phyloP scores from a whole-genome alignment of 108 stramenopile genomes.

The Chaetoceros tenuissimus region DNA sequence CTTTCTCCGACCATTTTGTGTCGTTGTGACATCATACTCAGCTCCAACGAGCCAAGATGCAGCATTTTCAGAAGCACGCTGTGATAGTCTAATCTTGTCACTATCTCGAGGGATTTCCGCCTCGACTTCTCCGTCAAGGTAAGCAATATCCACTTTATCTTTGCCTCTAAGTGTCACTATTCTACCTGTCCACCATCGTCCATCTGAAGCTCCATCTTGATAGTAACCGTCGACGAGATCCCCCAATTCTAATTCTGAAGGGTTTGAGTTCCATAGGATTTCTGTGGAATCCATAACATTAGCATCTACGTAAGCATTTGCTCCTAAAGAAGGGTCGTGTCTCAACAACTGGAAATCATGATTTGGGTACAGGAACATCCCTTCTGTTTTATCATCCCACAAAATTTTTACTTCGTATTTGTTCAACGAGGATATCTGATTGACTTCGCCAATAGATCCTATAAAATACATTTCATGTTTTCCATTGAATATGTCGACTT shows the following conservation, averaged over 20 bases:
- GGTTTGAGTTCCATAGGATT: not conserved
- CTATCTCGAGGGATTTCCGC: not conserved
- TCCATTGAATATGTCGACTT: not conserved
- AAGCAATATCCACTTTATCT: not conserved
- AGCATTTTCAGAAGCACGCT: not conserved
- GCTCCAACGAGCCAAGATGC: not conserved
- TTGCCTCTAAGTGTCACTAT: not conserved
- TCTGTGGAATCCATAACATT: not conserved
- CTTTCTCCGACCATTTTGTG: not conserved
- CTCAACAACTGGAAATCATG: not conserved
- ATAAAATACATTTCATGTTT: not conserved
- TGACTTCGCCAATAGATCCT: not conserved
- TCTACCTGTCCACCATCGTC: not conserved
- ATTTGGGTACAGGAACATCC: not conserved
- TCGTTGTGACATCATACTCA: not conserved
- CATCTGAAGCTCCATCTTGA: not conserved
- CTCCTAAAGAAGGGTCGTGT: not conserved
- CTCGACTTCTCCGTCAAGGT: not conserved
- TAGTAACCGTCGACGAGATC: not conserved
- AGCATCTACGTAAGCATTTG: not conserved
- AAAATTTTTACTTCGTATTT: not conserved
- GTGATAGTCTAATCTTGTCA: not conserved
- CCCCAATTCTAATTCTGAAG: not conserved
- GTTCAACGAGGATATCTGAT: not conserved
- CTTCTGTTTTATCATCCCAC: not conserved